Evolutionary conservation across 768 basidiomycete genomes (phyloP), one percentile per base, ranked within the genome.

Genomic region (Amanita phalloides): DNA sequence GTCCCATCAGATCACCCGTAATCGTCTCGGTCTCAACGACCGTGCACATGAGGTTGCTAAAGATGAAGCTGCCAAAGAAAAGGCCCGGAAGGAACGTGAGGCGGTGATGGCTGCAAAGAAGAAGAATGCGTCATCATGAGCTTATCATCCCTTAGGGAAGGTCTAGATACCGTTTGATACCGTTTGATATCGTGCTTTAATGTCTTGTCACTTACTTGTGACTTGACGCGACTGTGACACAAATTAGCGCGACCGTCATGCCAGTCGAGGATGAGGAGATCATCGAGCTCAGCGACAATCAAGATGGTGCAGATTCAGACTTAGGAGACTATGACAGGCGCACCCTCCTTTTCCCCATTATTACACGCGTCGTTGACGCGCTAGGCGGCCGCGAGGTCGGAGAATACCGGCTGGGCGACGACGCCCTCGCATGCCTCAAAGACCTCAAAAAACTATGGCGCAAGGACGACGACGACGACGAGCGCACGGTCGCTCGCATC

Each of bases 401-500:
- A 20, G 65, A 61, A 4, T 92, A 92, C 66, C 72, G 82, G 39
- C 77, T 90, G 61, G 90, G 90, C 39, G 90, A 92, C 70, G 81
- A 89, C 55, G 81, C 76, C n/a, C 70, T 71, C 54, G 86, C 86
- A 2, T 95, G 92, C 66, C 65, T 99, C 58, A 89, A 90, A 59
- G 96, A 98, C 64, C 73, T 99, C 54, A 98, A 98, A 70, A 89
- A 84, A 58, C 77, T 95, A 45, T 98, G 95, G 96, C 71, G 94
- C 48, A 87, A 90, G 65, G 96, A 99, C 66, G 96, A 98, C 61
- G 85, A 84, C 0, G 96, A 99, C 66, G 95, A 98, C 63, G 93
- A 94, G 63, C 81, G 96, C 14, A 97, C 93, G 0, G 87, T 97
- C 1, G 92, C 95, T 3, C 82, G 93, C 39, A 86, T 97, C 53